Conservation (phyloP, 192 early-diverging fungal genomes). For the Radiomyces spectabilis region DNA sequence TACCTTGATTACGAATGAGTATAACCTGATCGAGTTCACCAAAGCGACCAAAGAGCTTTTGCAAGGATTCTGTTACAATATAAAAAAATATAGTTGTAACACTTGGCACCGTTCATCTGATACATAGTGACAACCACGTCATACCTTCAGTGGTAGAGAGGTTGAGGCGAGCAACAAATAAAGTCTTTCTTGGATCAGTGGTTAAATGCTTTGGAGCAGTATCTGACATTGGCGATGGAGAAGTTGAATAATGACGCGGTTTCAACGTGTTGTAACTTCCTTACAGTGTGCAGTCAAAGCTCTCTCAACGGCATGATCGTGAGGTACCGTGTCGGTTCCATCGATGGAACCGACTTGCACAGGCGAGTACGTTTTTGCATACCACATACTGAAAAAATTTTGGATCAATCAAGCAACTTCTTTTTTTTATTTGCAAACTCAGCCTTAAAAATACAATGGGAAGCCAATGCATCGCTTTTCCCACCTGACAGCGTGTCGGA, state of each 20-base stretch:
- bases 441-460: no score
- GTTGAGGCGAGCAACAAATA: conserved; percentile 32
- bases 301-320: conserved; percentile 29
- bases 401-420: no score
- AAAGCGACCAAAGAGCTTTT: conserved; percentile 17
- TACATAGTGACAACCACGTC: not conserved
- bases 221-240: conserved; percentile 8
- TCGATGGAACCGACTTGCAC: conserved; percentile 32
- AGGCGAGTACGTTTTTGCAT: conserved; percentile 29
- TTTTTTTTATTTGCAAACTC: no score
- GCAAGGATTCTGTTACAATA: not conserved
- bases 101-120: no score
- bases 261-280: not conserved
- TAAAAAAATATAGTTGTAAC: not conserved
- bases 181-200: conserved; percentile 21
- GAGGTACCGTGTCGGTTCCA: conserved; percentile 28
- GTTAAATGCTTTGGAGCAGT: conserved; percentile 7
- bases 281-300: conserved; percentile 23
- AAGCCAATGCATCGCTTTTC: no score
- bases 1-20: conserved; percentile 26
- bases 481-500: no score
- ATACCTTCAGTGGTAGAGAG: conserved; percentile 30
- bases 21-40: conserved; percentile 9
- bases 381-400: conserved; percentile 23
- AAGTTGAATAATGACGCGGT: not conserved